Evolutionary conservation across 1,139 yeast species (phyloP), one percentile per base, ranked within the genome.

Genomic region (Entelexis paramagnoliae): DNA sequence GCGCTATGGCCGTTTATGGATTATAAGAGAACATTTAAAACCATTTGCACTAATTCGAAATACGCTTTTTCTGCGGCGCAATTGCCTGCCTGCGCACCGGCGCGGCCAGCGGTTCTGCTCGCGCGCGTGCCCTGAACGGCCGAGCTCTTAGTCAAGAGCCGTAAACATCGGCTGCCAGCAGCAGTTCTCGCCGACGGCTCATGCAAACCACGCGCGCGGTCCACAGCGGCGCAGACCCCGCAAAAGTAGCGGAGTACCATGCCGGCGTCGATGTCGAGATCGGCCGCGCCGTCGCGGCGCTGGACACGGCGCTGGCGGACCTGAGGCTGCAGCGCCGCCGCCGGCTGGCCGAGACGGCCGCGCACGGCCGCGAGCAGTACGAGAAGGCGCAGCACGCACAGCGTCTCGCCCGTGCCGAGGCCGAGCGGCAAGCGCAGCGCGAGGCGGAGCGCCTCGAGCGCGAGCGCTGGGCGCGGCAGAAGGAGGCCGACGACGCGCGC

Each of bases 391-490:
- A 26, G 48, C 42, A 44, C 20, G 47, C 35, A 19, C 35, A 35
- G n/a, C 28, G 28, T 29, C 32, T 43, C 24, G 49, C 29, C 3
- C 35, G 34, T 10, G 36, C 40, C 8, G 40, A 48, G 42, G 32
- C 17, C 5, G 29, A 30, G 32, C 42, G 32, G 13, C 42, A 19
- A 13, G 32, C 30, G 20, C 33, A 38, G 32, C 13, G 7, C 32
- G 51, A 41, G 43, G 26, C 24, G 22, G 40, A 52, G 40, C 41
- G 49, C 40, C 34, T 35, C 28, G 39, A 34, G 30, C 44, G 46
- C 35, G 44, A 45, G 32, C 29, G 42, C 6, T 39, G 44, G 32
- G 50, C 34, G 49, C 49, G 49, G 43, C 46, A 39, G 50, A 48
- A 50, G 33, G 49, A 36, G 38, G 39, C 39, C 43, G 43, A 38